Conservation (phyloP, 2,329 filamentous ascomycete species). For the Trichoderma hamatum region DNA sequence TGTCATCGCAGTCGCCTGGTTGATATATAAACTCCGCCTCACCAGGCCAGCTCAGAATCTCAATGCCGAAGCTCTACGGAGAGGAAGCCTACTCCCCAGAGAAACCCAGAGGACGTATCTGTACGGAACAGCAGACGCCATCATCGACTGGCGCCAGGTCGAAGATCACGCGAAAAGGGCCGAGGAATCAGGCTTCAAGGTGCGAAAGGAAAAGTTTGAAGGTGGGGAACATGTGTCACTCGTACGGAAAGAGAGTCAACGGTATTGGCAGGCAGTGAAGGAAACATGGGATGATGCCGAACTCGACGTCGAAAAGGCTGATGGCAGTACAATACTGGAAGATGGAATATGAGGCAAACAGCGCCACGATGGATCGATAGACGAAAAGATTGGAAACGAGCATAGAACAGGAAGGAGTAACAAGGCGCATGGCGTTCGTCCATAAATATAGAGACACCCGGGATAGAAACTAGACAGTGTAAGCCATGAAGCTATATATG, state of each 20-base stretch:
- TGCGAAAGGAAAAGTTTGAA: conserved; percentile 51
- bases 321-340: neutral
- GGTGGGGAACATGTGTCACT: conserved; percentile 56
- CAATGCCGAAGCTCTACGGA: conserved; percentile 45
- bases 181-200: conserved; percentile 42
- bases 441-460: neutral
- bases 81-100: conserved; percentile 35
- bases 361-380: neutral
- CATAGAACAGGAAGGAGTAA: neutral
- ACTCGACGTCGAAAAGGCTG: neutral
- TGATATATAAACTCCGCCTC: conserved; percentile 38
- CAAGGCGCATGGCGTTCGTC: neutral
- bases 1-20: conserved; percentile 40
- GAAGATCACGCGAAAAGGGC: conserved; percentile 53
- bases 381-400: neutral
- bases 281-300: conserved; percentile 48
- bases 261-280: conserved; percentile 56
- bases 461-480: conserved; percentile 2
- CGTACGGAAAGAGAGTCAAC: conserved; percentile 46
- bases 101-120: conserved; percentile 55
- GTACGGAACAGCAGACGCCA: conserved; percentile 52
- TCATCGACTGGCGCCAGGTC: conserved; percentile 52
- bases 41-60: conserved; percentile 38
- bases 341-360: neutral
- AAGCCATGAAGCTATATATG: neutral